Conservation (phyloP, 805 yeast species). For the Starmerella cellae region DNA sequence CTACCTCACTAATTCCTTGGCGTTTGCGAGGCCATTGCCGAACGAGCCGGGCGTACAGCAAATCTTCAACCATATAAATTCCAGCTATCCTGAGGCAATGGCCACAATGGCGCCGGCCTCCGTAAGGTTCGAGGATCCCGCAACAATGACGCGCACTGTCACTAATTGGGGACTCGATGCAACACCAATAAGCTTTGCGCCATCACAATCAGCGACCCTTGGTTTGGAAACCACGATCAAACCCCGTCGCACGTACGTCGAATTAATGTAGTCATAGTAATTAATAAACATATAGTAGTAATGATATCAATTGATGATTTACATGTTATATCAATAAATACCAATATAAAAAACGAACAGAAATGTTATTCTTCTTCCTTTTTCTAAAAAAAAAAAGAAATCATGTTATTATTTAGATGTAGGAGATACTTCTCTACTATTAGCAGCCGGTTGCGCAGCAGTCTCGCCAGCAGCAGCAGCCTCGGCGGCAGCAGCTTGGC, state of each 20-base stretch:
- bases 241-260: not conserved
- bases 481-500: not conserved
- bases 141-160: not conserved
- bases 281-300: too few relatives aligned
- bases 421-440: not conserved
- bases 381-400: too few relatives aligned
- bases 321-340: too few relatives aligned
- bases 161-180: not conserved
- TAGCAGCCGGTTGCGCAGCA: not conserved
- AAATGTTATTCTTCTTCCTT: too few relatives aligned
- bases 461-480: not conserved
- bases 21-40: constrained; percentile 7
- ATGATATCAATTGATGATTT: too few relatives aligned
- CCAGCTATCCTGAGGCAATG: not conserved
- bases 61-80: not conserved
- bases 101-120: not conserved
- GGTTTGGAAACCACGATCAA: not conserved
- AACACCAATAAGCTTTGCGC: not conserved
- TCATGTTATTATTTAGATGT: not conserved
- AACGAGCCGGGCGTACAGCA: not conserved
- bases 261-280: too few relatives aligned
- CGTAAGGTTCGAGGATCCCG: not conserved
- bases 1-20: constrained; percentile 5
- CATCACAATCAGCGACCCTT: not conserved
- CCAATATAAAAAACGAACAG: too few relatives aligned